Evolutionary conservation across 1,284 basidiomycete species (phyloP).

Genomic region (Amylostereum chailletii): DNA sequence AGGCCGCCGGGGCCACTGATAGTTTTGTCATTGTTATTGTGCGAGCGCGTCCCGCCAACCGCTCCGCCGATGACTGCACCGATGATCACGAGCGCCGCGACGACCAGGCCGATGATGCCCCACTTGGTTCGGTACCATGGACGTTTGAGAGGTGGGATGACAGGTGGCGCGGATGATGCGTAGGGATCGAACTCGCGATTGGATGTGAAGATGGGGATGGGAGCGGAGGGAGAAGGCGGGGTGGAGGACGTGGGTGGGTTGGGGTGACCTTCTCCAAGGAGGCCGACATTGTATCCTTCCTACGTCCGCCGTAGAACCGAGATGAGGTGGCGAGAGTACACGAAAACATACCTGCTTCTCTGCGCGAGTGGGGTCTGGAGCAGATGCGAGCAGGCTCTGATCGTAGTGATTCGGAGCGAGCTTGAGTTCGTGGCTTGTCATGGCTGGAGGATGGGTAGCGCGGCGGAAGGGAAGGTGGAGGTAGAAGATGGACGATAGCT

Average conservation of each 20-base stretch:
- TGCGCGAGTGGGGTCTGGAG: conserved; percentile 25
- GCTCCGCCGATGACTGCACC: conserved; percentile 53
- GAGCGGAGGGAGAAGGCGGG: conserved; percentile 11
- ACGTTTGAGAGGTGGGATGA: conserved; percentile 2
- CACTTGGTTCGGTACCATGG: conserved; percentile 28
- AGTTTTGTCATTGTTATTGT: conserved; percentile 5
- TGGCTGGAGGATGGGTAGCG: neutral
- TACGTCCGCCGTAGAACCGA: conserved; percentile 13
- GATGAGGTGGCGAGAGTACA: neutral
- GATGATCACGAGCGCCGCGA: conserved; percentile 33
- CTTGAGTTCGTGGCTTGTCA: conserved; percentile 7
- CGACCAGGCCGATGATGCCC: conserved; percentile 27
- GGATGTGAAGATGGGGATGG: conserved; percentile 11
- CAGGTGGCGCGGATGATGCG: conserved; percentile 6
- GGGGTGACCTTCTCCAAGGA: conserved; percentile 25
- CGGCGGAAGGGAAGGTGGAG: too few relatives aligned
- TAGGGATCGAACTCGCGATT: conserved; percentile 10
- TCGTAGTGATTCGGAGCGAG: conserved; percentile 19
- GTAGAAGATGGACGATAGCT: too few relatives aligned
- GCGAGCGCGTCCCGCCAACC: conserved; percentile 41
- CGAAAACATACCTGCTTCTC: conserved; percentile 27
- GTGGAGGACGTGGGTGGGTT: conserved; percentile 11
- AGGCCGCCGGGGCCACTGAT: too few relatives aligned
- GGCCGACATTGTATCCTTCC: conserved; percentile 45
- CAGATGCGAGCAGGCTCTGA: conserved; percentile 24